Conservation (phyloP, 2,329 filamentous ascomycete species). For the Xylaria polymorpha region DNA sequence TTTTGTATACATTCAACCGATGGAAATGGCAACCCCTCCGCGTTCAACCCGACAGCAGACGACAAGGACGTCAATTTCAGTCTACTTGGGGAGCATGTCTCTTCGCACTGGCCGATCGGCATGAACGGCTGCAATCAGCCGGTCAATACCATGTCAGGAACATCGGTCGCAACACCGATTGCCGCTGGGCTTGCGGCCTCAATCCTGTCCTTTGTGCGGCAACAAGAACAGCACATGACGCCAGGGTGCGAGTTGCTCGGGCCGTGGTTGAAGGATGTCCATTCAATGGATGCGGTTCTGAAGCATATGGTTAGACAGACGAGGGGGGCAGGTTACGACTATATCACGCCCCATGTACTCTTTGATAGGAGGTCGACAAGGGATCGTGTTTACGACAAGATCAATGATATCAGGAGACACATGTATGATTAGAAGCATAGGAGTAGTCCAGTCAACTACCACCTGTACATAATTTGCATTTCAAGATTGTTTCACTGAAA, state of each 20-base stretch:
- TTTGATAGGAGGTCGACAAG: constrained; percentile 7
- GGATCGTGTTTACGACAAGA: constrained; percentile 10
- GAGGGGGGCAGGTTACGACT: constrained; percentile 22
- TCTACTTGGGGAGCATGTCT: constrained; percentile 15
- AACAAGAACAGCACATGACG: constrained; percentile 3
- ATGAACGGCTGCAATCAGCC: neutral
- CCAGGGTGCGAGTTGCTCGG: neutral
- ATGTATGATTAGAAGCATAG: constrained; percentile 20
- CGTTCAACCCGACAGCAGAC: constrained; percentile 17
- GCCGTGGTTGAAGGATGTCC: constrained; percentile 9
- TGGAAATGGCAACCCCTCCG: constrained; percentile 13
- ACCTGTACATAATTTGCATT: too few species aligned
- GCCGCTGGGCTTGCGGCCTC: constrained; percentile 13
- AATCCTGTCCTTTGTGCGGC: constrained; percentile 18
- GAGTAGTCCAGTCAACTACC: too few species aligned
- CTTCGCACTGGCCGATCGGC: neutral
- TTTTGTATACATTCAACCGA: constrained; percentile 24
- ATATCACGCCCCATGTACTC: constrained; percentile 20
- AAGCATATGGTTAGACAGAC: constrained; percentile 20
- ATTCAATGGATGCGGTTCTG: constrained; percentile 21
- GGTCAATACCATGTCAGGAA: constrained; percentile 10
- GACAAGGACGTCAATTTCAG: constrained; percentile 13
- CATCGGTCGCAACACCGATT: constrained; percentile 22
- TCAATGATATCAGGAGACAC: constrained; percentile 20
- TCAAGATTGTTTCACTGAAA: too few species aligned